Conservation (phyloP, 2,329 filamentous ascomycete species). For the Hymenoscyphus repandus region DNA sequence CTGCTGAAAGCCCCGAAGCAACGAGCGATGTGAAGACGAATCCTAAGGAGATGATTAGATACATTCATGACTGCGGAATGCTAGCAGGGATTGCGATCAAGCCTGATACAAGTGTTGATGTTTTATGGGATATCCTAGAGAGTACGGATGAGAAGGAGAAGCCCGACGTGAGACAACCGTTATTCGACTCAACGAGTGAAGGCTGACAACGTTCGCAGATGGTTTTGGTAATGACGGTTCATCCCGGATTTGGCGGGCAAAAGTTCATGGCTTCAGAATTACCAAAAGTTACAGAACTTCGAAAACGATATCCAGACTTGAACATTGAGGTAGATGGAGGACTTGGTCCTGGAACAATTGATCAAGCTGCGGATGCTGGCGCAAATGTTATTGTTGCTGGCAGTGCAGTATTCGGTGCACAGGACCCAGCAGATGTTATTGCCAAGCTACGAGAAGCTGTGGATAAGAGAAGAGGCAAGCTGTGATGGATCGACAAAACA, state of each 20-base stretch:
- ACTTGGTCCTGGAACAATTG: conserved; percentile 80
- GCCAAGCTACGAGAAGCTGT: conserved; percentile 74
- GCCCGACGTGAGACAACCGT: conserved; percentile 68
- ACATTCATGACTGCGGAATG: conserved; percentile 85
- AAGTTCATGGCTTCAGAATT: conserved; percentile 97
- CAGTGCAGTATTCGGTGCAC: conserved; percentile 89
- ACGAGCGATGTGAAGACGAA: conserved; percentile 67
- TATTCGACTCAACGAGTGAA: background rate
- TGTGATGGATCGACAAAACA: conserved; percentile 3
- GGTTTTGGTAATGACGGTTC: conserved; percentile 97
- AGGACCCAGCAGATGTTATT: conserved; percentile 85
- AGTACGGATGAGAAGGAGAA: conserved; percentile 65
- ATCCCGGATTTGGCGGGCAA: conserved; percentile 95
- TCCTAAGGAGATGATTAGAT: conserved; percentile 79
- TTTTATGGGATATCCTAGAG: conserved; percentile 86
- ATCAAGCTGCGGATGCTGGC: conserved; percentile 88
- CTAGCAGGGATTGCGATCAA: conserved; percentile 94
- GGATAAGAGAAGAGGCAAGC: conserved; percentile 46
- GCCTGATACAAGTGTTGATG: conserved; percentile 83
- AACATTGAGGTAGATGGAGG: conserved; percentile 98
- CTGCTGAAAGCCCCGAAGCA: conserved; percentile 72
- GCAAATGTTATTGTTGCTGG: conserved; percentile 98
- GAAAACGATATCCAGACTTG: conserved; percentile 79
- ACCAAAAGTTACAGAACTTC: conserved; percentile 83
- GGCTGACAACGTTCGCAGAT: conserved; percentile 54